These are phyloP conservation scores for Medicago arabica DNA, from an alignment of 306 rosid species.

Conservation along the genomic window DNA sequence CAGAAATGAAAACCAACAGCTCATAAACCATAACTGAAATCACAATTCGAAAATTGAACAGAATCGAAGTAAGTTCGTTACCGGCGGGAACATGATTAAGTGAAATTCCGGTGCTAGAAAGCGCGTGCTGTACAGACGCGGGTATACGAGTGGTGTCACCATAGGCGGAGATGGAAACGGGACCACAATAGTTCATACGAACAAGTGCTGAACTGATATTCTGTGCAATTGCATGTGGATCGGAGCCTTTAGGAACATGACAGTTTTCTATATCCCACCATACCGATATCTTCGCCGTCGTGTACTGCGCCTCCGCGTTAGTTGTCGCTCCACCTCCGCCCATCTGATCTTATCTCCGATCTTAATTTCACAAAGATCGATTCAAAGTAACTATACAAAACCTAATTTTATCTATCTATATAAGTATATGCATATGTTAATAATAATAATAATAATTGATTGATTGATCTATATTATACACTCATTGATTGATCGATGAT, in stretches of 20 bases:
- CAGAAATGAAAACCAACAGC: neutral
- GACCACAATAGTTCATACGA: slow-evolving; percentile 73
- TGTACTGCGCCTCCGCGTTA: slow-evolving; percentile 71
- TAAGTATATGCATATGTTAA: too few species aligned
- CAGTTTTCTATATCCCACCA: slow-evolving; percentile 99
- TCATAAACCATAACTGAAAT: neutral
- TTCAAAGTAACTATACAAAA: neutral
- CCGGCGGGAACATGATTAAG: slow-evolving; percentile 95
- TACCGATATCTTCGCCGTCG: slow-evolving; percentile 74
- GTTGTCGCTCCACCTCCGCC: slow-evolving; percentile 40
- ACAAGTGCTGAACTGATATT: slow-evolving; percentile 83
- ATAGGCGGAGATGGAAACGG: slow-evolving; percentile 86
- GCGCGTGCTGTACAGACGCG: slow-evolving; percentile 74
- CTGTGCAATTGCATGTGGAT: slow-evolving; percentile 82
- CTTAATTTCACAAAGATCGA: neutral
- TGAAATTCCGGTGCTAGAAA: slow-evolving; percentile 87
- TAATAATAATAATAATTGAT: too few species aligned
- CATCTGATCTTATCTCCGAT: slow-evolving; percentile 18
- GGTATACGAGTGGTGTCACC: slow-evolving; percentile 81
- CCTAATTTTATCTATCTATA: neutral
- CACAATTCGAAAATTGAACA: neutral
- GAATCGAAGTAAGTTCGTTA: slow-evolving; percentile 1
- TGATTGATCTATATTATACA: neutral
- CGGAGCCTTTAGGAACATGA: slow-evolving; percentile 73
- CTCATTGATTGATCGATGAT: neutral